Conservation (phyloP, 2,329 filamentous ascomycete genomes). For the Triangularia verruculosa region DNA sequence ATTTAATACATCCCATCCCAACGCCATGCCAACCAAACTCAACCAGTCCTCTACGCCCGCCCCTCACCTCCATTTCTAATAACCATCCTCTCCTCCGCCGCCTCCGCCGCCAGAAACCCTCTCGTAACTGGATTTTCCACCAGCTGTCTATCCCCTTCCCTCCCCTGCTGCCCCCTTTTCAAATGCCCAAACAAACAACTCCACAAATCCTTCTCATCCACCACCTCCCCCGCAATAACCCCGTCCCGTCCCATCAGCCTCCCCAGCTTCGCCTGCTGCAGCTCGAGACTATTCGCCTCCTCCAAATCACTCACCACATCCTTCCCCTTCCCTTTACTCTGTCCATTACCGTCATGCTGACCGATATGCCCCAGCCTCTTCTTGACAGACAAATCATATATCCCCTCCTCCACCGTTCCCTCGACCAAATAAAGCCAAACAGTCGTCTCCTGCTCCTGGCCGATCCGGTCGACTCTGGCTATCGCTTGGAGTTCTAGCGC, state of each 20-base stretch:
- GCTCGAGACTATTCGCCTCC: conserved; percentile 77
- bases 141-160: conserved; percentile 15
- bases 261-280: conserved; percentile 69
- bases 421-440: conserved; percentile 95
- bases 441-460: conserved; percentile 81
- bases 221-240: conserved; percentile 69
- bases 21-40: neutral
- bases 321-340: conserved; percentile 36
- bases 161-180: conserved; percentile 23
- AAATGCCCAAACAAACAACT: conserved; percentile 74
- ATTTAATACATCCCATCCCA: neutral
- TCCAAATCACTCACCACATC: conserved; percentile 58
- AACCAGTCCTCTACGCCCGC: neutral
- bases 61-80: neutral
- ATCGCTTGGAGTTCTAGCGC: conserved; percentile 94
- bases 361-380: conserved; percentile 76
- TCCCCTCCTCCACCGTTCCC: conserved; percentile 86
- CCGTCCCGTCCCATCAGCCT: conserved; percentile 68
- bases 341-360: conserved; percentile 32
- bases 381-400: conserved; percentile 80
- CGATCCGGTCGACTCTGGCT: conserved; percentile 90
- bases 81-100: conserved; percentile 38
- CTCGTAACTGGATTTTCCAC: conserved; percentile 36
- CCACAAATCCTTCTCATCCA: conserved; percentile 79
- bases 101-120: conserved; percentile 45